phyloP scores from a whole-genome alignment of 2,329 filamentous ascomycete genomes.

The Purpureocillium lavendulum region DNA sequence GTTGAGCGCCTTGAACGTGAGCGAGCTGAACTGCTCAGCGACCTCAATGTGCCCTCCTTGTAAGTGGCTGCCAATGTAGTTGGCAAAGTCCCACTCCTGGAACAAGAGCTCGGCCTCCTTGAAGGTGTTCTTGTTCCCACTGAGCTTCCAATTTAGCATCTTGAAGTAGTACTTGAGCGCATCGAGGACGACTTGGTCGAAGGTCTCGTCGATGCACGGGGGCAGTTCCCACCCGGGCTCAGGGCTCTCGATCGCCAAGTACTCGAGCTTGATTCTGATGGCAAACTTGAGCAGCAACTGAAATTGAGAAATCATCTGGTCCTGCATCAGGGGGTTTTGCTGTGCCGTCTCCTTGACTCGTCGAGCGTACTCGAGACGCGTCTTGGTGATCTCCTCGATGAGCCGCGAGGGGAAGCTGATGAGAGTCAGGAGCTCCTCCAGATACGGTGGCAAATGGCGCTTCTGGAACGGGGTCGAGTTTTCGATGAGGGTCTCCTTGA shows the following conservation, averaged over 20 bases:
- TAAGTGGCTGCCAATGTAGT: conserved; percentile 84
- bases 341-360: conserved; percentile 93
- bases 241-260: conserved; percentile 72
- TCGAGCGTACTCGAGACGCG: conserved; percentile 82
- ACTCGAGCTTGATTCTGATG: conserved; percentile 86
- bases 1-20: conserved; percentile 87
- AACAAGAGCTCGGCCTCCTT: conserved; percentile 97
- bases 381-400: conserved; percentile 92
- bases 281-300: conserved; percentile 87
- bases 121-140: conserved; percentile 97
- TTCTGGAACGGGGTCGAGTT: conserved; percentile 80
- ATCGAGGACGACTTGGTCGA: conserved; percentile 84
- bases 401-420: conserved; percentile 96
- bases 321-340: conserved; percentile 87
- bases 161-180: conserved; percentile 97
- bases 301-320: conserved; percentile 97
- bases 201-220: conserved; percentile 93
- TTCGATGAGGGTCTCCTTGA: conserved; percentile 80
- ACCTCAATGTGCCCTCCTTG: conserved; percentile 93
- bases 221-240: conserved; percentile 93
- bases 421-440: conserved; percentile 88
- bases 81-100: conserved; percentile 97
- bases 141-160: conserved; percentile 96
- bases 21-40: conserved; percentile 89
- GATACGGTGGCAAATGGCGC: conserved; percentile 88